These are phyloP conservation scores for Phoma sp. DNA, from an alignment of 2,329 filamentous ascomycete species.

Conservation along the genomic window DNA sequence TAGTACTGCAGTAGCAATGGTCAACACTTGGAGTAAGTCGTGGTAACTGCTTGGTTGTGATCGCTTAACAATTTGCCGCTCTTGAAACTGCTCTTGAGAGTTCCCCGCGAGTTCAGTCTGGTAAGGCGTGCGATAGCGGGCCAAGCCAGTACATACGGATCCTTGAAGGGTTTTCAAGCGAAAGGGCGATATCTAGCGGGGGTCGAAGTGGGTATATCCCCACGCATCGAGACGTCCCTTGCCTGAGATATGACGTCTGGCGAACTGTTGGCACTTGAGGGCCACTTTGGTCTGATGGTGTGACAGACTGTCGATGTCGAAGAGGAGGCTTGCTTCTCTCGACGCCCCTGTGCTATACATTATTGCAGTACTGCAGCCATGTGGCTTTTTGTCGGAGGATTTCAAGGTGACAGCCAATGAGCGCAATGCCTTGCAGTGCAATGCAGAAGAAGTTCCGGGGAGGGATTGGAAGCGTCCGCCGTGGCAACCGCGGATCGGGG, in stretches of 20 bases:
- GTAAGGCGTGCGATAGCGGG: constrained; percentile 2
- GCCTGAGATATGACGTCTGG: constrained; percentile 4
- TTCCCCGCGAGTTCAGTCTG: constrained; percentile 6
- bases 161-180: constrained; percentile 1
- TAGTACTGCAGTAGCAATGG: not conserved
- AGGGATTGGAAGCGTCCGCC: constrained; percentile 23
- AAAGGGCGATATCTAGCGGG: constrained; percentile 2
- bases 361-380: constrained; percentile 24
- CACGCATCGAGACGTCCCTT: constrained; percentile 7
- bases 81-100: not conserved
- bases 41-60: not conserved
- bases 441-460: constrained; percentile 14
- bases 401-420: constrained; percentile 22
- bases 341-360: constrained; percentile 5
- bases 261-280: not conserved
- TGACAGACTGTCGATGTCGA: not conserved
- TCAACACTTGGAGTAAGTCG: not conserved
- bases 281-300: not conserved
- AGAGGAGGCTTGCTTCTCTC: not conserved
- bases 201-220: not conserved
- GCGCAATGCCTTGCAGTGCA: constrained; percentile 6
- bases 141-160: not conserved
- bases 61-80: not conserved
- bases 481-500: constrained; percentile 32
- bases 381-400: constrained; percentile 5